Percentiles rank a stretch among this genome's conserved stretches.
Evolutionary conservation across 2,329 filamentous ascomycete genomes (phyloP).

Genomic region (Harringtonia lauricola): DNA sequence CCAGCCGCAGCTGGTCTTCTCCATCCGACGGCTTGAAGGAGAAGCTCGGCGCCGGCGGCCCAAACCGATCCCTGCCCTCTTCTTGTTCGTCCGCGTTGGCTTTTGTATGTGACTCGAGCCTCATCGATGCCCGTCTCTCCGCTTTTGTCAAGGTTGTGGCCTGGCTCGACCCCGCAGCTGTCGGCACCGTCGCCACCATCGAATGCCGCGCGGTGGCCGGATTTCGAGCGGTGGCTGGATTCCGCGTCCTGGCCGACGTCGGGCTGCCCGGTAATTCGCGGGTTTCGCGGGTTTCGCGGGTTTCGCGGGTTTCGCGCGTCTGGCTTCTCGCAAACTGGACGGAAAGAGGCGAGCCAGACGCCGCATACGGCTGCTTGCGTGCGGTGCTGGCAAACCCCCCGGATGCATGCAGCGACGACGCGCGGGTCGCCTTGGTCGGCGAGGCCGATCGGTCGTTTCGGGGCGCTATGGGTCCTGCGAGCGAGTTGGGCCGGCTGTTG

Average conservation of each 20-base stretch:
- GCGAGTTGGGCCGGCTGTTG: constrained; percentile 23
- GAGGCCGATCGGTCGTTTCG: constrained; percentile 45
- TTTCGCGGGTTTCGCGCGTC: constrained; percentile 14
- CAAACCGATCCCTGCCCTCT: constrained; percentile 10
- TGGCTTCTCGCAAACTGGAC: constrained; percentile 3
- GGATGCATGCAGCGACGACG: constrained; percentile 23
- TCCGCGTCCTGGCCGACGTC: too few relatives aligned
- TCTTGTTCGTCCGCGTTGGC: neutral
- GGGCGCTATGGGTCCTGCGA: constrained; percentile 19
- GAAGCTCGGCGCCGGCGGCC: constrained; percentile 45
- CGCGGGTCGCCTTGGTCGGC: constrained; percentile 33
- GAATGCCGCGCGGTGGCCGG: too few relatives aligned
- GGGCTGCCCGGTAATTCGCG: too few relatives aligned
- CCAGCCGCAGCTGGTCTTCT: constrained; percentile 21
- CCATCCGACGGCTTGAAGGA: constrained; percentile 31
- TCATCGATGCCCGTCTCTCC: too few relatives aligned
- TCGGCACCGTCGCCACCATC: too few relatives aligned
- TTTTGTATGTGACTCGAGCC: too few relatives aligned
- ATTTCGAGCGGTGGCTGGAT: too few relatives aligned
- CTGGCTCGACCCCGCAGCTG: too few relatives aligned
- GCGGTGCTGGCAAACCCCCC: constrained; percentile 34
- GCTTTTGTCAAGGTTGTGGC: too few relatives aligned
- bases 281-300: too few relatives aligned
- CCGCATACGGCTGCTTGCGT: constrained; percentile 30
- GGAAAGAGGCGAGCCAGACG: constrained; percentile 8